These are phyloP conservation scores for Zoysia japonica DNA, from an alignment of 176 grass and related monocot species.

Conservation along the genomic window DNA sequence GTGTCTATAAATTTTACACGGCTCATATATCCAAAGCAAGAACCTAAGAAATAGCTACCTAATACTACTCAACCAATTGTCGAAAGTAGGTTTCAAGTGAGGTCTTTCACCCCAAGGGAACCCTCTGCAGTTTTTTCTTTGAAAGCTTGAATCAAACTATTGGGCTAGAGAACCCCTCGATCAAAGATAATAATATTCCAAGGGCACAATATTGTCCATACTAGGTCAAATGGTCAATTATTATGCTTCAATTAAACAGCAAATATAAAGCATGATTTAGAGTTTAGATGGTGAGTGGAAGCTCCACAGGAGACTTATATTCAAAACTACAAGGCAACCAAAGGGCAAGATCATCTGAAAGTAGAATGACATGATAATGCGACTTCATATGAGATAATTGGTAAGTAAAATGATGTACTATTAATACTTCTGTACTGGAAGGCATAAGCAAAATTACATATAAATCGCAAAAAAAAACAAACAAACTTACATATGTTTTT, in stretches of 20 bases:
- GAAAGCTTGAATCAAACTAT: too few relatives aligned
- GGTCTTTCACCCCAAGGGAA: too few relatives aligned
- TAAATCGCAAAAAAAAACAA: too few relatives aligned
- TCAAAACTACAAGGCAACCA: constrained; percentile 24
- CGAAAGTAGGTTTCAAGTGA: too few relatives aligned
- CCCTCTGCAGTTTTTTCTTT: too few relatives aligned
- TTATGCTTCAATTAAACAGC: constrained; percentile 2
- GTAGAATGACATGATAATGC: neutral
- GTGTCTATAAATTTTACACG: too few relatives aligned
- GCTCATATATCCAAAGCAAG: too few relatives aligned
- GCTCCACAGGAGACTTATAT: neutral
- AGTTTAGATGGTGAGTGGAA: neutral
- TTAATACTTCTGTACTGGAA: neutral
- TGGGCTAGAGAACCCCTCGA: too few relatives aligned
- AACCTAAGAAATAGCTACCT: too few relatives aligned
- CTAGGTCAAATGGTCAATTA: neutral
- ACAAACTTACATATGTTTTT: neutral
- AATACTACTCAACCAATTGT: too few relatives aligned
- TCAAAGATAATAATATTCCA: too few relatives aligned
- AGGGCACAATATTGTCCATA: too few relatives aligned
- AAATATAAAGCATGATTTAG: constrained; percentile 7
- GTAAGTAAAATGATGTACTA: constrained; percentile 14
- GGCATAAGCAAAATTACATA: constrained; percentile 18
- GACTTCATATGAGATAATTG: constrained; percentile 24
- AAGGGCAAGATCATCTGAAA: neutral